Percentiles rank a stretch among this genome's conserved stretches.
Conservation (phyloP, 257 asterid genomes). For the Verbascum thapsus region DNA sequence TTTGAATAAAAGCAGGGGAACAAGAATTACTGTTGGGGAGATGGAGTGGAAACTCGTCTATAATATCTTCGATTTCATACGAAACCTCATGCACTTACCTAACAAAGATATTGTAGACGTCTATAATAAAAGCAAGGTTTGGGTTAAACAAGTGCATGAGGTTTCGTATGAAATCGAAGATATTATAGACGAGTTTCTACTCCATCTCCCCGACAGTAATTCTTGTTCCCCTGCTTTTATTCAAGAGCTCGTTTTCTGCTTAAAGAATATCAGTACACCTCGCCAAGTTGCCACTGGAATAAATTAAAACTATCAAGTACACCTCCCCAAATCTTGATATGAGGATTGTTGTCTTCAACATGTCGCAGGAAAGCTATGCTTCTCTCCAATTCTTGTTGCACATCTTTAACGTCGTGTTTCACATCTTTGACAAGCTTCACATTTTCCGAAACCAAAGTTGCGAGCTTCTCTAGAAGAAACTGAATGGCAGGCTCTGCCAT, state of each 20-base stretch:
- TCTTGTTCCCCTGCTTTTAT: not conserved
- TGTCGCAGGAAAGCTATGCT: constrained; percentile 25
- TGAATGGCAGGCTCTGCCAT: constrained; percentile 26
- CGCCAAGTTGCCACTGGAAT: constrained; percentile 17
- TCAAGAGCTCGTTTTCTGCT: not conserved
- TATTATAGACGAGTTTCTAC: constrained; percentile 30
- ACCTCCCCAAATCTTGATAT: no score
- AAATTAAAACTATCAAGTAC: no score
- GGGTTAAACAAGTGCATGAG: constrained; percentile 37
- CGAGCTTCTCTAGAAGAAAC: constrained; percentile 18
- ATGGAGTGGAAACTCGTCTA: constrained; percentile 30
- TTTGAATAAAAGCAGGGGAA: not conserved
- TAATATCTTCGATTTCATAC: constrained; percentile 27
- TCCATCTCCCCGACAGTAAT: not conserved
- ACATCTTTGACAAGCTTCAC: constrained; percentile 12
- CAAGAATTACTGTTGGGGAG: not conserved
- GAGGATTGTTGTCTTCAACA: constrained; percentile 31
- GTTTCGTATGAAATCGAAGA: constrained; percentile 32
- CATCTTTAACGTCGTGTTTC: not conserved
- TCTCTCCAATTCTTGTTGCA: constrained; percentile 24
- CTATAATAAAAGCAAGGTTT: no score
- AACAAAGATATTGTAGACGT: no score
- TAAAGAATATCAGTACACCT: constrained; percentile 6
- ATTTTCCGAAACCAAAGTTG: constrained; percentile 12
- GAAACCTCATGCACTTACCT: constrained; percentile 36